Conservation (phyloP, 768 basidiomycete genomes). For the Termitomyces titanicus region DNA sequence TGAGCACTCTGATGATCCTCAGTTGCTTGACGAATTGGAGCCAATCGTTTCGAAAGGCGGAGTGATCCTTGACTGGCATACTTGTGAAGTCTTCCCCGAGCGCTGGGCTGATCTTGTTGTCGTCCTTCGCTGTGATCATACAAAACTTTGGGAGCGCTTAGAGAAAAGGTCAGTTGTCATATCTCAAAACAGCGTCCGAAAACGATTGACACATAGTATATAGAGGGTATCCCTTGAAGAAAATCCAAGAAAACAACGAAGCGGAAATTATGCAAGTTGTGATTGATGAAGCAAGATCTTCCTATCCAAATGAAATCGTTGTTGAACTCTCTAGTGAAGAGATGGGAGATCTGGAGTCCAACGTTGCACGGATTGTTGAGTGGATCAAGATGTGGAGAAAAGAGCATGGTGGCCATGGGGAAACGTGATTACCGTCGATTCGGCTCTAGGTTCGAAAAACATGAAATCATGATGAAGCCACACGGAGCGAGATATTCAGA, state of each 20-base stretch:
- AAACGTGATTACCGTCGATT: neutral
- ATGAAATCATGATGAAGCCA: neutral
- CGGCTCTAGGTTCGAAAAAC: neutral
- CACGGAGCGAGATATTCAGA: neutral
- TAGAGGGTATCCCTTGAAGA: constrained; percentile 85
- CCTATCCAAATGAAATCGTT: constrained; percentile 83
- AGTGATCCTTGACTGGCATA: constrained; percentile 92
- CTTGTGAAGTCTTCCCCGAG: constrained; percentile 91
- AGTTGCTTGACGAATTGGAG: constrained; percentile 91
- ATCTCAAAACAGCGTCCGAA: neutral
- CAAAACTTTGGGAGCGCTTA: constrained; percentile 82
- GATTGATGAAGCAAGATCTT: constrained; percentile 80
- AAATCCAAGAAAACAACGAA: constrained; percentile 97
- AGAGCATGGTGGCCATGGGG: constrained; percentile 30
- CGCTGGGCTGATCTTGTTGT: constrained; percentile 96
- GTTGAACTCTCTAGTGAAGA: constrained; percentile 79
- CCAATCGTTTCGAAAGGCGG: constrained; percentile 65
- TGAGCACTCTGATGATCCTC: neutral
- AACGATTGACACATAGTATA: neutral
- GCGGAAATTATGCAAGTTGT: constrained; percentile 98
- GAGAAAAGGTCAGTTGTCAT: constrained; percentile 69
- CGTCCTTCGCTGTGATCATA: constrained; percentile 87
- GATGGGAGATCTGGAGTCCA: constrained; percentile 78
- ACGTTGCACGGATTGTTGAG: constrained; percentile 80
- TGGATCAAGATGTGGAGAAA: constrained; percentile 81